phyloP scores from a whole-genome alignment of 2,329 filamentous ascomycete genomes.

The Nemania sp. region DNA sequence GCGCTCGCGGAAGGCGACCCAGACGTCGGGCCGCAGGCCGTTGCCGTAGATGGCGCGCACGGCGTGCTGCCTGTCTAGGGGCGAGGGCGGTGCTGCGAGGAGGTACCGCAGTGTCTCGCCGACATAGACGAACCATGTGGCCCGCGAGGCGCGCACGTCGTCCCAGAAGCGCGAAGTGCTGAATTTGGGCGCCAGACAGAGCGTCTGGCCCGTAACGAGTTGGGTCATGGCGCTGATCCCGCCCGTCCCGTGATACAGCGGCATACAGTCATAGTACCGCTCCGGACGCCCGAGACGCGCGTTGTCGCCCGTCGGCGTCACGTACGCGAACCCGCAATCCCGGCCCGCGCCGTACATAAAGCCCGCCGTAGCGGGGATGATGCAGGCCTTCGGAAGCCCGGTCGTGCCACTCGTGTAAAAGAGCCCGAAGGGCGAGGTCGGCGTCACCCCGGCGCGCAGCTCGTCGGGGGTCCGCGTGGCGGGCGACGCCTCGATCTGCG shows the following conservation, averaged over 20 bases:
- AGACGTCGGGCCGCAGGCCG: conserved; percentile 76
- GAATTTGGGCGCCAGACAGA: conserved; percentile 76
- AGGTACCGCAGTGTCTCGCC: conserved; percentile 82
- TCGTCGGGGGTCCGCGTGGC: conserved; percentile 66
- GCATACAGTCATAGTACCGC: conserved; percentile 82
- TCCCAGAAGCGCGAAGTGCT: conserved; percentile 77
- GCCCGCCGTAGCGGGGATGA: conserved; percentile 64
- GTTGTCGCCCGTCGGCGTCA: conserved; percentile 47
- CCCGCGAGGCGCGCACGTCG: conserved; percentile 74
- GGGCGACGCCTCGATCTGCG: conserved; percentile 57
- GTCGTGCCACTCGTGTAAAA: conserved; percentile 84
- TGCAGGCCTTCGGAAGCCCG: conserved; percentile 78
- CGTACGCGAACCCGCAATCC: conserved; percentile 48
- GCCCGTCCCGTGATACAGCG: conserved; percentile 80
- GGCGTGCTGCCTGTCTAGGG: conserved; percentile 69
- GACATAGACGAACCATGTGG: conserved; percentile 81
- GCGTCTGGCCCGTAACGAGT: conserved; percentile 64
- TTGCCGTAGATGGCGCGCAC: conserved; percentile 74
- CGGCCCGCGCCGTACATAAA: conserved; percentile 52
- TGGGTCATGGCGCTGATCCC: conserved; percentile 68
- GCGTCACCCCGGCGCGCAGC: conserved; percentile 64
- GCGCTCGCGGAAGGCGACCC: conserved; percentile 72
- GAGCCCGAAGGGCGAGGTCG: conserved; percentile 68
- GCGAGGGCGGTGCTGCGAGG: conserved; percentile 73
- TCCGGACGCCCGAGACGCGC: conserved; percentile 53